Evolutionary conservation across 352 stramenopile species (phyloP).

Genomic region (Globisporangium irregulare): DNA sequence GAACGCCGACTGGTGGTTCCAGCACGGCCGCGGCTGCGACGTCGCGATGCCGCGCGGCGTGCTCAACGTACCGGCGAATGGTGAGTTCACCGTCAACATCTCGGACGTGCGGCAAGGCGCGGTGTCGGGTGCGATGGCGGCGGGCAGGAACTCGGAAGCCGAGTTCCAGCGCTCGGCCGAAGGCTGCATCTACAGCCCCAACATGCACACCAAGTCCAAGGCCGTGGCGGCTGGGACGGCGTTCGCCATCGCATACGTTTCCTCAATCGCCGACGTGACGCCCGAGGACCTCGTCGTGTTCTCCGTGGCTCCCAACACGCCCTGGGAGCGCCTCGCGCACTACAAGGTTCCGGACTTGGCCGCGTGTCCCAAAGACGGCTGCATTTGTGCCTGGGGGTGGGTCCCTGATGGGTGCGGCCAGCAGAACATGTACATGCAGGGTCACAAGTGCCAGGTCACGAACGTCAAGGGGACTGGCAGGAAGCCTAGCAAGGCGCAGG

Average conservation of each 20-base stretch:
- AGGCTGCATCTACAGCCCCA: not conserved
- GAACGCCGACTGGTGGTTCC: not conserved
- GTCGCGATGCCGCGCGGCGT: not conserved
- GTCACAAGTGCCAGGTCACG: not conserved
- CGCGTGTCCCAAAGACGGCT: not conserved
- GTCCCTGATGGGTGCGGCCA: not conserved
- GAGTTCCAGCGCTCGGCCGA: not conserved
- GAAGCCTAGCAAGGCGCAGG: not conserved
- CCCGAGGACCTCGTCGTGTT: not conserved
- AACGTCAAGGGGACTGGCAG: not conserved
- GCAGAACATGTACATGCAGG: not conserved
- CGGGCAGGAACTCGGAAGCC: not conserved
- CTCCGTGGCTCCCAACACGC: not conserved
- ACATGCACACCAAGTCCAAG: slow-evolving; percentile 1
- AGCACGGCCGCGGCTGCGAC: not conserved
- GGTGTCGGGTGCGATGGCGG: not conserved
- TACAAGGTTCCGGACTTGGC: not conserved
- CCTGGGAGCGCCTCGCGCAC: not conserved
- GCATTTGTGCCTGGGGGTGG: not conserved
- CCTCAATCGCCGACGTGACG: not conserved
- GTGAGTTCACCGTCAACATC: not conserved
- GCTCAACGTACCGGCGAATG: not conserved
- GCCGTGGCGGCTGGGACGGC: not conserved
- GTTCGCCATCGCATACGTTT: not conserved
- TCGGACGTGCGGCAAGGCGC: not conserved